Base-by-base conservation (phyloP, 148 eudicot genomes). In the Rhododendron mucronatum region DNA sequence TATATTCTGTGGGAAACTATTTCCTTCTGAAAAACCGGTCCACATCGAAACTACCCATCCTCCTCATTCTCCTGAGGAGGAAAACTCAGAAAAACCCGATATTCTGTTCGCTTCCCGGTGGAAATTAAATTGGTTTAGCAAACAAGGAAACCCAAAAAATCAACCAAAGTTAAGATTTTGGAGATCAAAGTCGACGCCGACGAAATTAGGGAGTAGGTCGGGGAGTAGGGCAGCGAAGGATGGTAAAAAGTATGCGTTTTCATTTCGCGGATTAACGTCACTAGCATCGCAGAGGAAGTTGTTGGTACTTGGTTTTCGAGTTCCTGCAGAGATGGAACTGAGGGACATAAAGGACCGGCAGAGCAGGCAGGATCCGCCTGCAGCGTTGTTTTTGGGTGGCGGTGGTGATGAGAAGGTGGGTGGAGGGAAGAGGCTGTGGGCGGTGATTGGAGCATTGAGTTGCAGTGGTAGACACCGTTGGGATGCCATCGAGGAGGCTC, bases 391-490 rank as follows among this genome's bases (percentile, higher is more conserved):
- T 23, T 5, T 1, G 12, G 2, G 30, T 4, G 55, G 55, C 0
- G 15, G 6, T 18, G 84, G 13, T 10, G 73, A 13, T n/a, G 41
- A 65, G 53, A 71, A 35, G 69, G 83, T 35, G 48, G 51, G 67
- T 9, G 35, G 86, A 80, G 82, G 87, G 28, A 84, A 57, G 13
- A 82, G 90, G 53, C 59, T 82, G 75, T 86, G 88, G 88, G 53
- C 81, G 35, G 21, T 89, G 79, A 81, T 86, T 44, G 82, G 87
- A n/a, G 61, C 81, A 7, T 71, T 89, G 85, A 83, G 91, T 18
- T 87, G 87, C 33, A 82, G 87, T 15, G 73, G 83, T 77, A 2
- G n/a, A 28, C 69, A 69, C 89, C 83, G 50, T 33, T 61, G 67
- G 23, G 28, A 73, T 41, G 48, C 50, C 33, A 8, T 59, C 26